Percentiles rank a stretch among this genome's conserved stretches.
phyloP scores from a whole-genome alignment of 345 rosid genomes.

The Moricandia moricandioides region DNA sequence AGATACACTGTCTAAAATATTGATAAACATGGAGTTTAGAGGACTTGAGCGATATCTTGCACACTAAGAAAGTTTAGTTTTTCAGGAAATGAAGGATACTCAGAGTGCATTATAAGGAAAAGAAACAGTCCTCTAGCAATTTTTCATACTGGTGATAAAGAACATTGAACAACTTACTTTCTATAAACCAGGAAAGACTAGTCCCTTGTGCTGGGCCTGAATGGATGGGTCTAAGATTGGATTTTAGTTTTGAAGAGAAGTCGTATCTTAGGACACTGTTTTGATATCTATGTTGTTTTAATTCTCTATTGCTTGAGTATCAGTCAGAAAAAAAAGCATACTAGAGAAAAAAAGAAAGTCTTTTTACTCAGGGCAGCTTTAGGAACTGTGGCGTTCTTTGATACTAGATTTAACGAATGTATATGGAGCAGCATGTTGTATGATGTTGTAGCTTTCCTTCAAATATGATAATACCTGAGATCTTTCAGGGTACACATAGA shows the following conservation, averaged over 20 bases:
- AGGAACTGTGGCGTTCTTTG: background rate
- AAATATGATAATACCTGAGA: constrained; percentile 14
- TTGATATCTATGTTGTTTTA: background rate
- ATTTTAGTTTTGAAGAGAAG: background rate
- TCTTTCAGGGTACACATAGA: constrained; percentile 55
- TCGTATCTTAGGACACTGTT: background rate
- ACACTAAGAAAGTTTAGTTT: background rate
- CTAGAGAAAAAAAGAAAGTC: too few relatives aligned
- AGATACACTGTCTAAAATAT: background rate
- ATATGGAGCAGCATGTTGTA: background rate
- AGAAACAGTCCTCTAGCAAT: constrained; percentile 2
- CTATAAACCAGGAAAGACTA: background rate
- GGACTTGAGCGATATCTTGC: background rate
- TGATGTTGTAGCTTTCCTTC: constrained; percentile 20
- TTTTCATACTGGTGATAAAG: background rate
- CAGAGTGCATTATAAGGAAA: background rate
- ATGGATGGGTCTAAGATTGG: background rate
- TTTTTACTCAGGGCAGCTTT: background rate
- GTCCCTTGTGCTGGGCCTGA: background rate
- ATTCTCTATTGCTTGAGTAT: too few relatives aligned
- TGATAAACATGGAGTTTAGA: too few relatives aligned
- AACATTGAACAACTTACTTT: constrained; percentile 10
- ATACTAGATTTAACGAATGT: background rate
- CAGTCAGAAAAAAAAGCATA: too few relatives aligned
- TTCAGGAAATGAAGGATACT: background rate